phyloP scores from a whole-genome alignment of 2,329 filamentous ascomycete genomes.

The Neurospora sp. region DNA sequence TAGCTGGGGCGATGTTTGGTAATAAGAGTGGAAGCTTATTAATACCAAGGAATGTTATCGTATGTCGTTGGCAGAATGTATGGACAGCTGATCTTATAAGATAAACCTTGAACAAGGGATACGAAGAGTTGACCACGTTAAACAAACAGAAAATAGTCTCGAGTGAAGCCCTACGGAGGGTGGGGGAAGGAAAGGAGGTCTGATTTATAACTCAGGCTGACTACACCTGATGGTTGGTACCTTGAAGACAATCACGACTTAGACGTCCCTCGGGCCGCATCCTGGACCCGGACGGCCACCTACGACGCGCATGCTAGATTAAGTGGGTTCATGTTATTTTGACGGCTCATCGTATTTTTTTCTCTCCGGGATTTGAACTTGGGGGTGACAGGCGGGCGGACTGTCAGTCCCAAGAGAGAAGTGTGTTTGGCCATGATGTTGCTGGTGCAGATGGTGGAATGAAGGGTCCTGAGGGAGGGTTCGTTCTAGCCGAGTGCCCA shows the following conservation, averaged over 20 bases:
- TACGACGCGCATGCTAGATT: neutral
- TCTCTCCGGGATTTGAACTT: neutral
- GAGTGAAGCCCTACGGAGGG: slow-evolving; percentile 2
- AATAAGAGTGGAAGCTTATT: slow-evolving; percentile 2
- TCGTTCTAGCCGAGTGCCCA: neutral
- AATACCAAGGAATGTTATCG: slow-evolving; percentile 5
- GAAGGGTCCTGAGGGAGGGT: neutral
- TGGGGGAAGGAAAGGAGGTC: neutral
- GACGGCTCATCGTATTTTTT: neutral
- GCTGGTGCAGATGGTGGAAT: neutral
- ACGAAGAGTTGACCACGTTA: neutral
- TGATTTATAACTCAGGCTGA: neutral
- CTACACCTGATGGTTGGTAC: slow-evolving; percentile 6
- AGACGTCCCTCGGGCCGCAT: neutral
- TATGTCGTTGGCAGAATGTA: neutral
- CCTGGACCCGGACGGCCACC: neutral
- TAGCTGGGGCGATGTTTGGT: neutral
- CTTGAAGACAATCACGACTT: neutral
- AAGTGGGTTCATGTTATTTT: neutral
- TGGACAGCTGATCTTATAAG: neutral
- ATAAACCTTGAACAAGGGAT: neutral
- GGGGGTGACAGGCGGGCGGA: neutral
- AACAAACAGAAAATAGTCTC: neutral
- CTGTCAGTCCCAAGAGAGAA: neutral
- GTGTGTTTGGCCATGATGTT: neutral